These are phyloP conservation scores for Metschnikowia baotianmanensis DNA, from an alignment of 805 yeast species.

Conservation along the genomic window DNA sequence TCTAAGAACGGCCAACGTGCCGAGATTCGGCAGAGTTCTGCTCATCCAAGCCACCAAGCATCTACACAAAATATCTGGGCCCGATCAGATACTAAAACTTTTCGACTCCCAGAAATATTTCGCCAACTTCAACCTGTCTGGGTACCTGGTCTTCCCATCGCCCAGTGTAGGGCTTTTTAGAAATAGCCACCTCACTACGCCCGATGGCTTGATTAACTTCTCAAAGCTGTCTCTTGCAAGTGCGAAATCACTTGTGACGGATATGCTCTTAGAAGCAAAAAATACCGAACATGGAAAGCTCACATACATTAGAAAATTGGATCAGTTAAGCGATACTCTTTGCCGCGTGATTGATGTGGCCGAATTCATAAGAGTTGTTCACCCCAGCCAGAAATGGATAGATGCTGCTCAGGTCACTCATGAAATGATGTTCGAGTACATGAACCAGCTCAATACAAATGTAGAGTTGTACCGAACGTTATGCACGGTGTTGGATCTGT, in stretches of 20 bases:
- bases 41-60: background rate
- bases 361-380: slow-evolving; percentile 85
- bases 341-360: slow-evolving; percentile 94
- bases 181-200: slow-evolving; percentile 65
- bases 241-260: slow-evolving; percentile 61
- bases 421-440: slow-evolving; percentile 84
- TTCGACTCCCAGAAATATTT: slow-evolving; percentile 65
- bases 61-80: slow-evolving; percentile 13
- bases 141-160: slow-evolving; percentile 14
- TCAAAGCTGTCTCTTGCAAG: slow-evolving; percentile 58
- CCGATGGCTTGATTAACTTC: slow-evolving; percentile 69
- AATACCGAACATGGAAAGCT: slow-evolving; percentile 43
- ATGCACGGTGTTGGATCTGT: slow-evolving; percentile 46
- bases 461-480: slow-evolving; percentile 65
- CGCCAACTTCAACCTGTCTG: slow-evolving; percentile 44
- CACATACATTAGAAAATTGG: slow-evolving; percentile 62
- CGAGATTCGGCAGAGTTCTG: background rate
- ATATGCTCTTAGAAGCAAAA: slow-evolving; percentile 44
- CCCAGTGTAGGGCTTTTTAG: slow-evolving; percentile 54
- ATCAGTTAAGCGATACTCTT: slow-evolving; percentile 79
- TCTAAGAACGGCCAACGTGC: background rate
- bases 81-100: slow-evolving; percentile 41
- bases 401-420: slow-evolving; percentile 85
- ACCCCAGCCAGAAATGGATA: slow-evolving; percentile 70
- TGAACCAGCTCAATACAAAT: slow-evolving; percentile 89